Percentiles rank a stretch among this genome's conserved stretches.
These are phyloP conservation scores for Medicago arabica DNA, from an alignment of 306 rosid species.

Conservation along the genomic window DNA sequence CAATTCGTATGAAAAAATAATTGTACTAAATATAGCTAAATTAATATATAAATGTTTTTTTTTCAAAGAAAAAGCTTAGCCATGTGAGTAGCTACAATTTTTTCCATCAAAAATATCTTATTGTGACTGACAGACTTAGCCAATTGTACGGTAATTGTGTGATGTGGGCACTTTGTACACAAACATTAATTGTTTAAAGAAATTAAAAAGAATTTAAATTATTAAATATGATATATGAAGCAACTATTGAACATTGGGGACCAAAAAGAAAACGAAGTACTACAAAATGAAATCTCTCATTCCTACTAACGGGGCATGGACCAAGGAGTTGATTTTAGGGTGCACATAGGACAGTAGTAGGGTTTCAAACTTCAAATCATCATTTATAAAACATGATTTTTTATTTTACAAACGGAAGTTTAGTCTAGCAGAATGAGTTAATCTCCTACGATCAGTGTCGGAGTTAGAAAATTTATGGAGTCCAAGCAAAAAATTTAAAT, in stretches of 20 bases:
- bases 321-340: constrained; percentile 16
- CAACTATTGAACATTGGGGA: constrained; percentile 36
- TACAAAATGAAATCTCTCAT: constrained; percentile 8
- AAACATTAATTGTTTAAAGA: constrained; percentile 20
- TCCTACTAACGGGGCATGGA: constrained; percentile 10
- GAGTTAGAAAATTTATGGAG: too few relatives aligned
- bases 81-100: constrained; percentile 29
- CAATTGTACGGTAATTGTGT: constrained; percentile 22
- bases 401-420: too few relatives aligned
- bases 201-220: background rate
- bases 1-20: background rate
- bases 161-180: constrained; percentile 31
- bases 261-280: constrained; percentile 33
- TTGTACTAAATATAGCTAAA: background rate
- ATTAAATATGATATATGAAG: background rate
- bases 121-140: constrained; percentile 20
- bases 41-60: background rate
- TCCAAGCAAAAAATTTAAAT: too few relatives aligned
- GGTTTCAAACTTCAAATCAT: constrained; percentile 25
- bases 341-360: constrained; percentile 25
- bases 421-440: too few relatives aligned
- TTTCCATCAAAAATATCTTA: constrained; percentile 1
- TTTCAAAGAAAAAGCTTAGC: background rate
- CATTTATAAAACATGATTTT: background rate
- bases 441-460: too few relatives aligned